These are phyloP conservation scores for Aristolochia californica DNA, from an alignment of 164 flowering plant genomes.

Conservation along the genomic window DNA sequence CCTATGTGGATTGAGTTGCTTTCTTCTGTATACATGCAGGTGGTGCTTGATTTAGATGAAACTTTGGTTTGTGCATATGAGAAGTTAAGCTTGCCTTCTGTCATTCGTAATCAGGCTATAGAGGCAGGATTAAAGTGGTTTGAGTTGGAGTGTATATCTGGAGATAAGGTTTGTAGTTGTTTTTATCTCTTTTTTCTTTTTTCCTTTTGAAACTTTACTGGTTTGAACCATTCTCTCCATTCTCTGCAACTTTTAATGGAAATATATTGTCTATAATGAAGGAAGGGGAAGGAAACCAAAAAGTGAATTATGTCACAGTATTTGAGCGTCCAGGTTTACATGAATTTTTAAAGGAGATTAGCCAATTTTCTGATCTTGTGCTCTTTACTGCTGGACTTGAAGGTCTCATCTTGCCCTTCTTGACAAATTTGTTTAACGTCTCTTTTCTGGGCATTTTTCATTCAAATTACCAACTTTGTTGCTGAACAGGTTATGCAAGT, in stretches of 20 bases:
- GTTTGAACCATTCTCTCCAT: too few species aligned
- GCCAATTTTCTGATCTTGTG: slow-evolving; percentile 82
- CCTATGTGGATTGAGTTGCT: background rate
- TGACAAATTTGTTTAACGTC: background rate
- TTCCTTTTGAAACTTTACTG: background rate
- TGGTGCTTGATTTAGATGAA: slow-evolving; percentile 94
- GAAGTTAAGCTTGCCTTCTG: slow-evolving; percentile 65
- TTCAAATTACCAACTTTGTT: slow-evolving; percentile 3
- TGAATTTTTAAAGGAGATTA: slow-evolving; percentile 57
- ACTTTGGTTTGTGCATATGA: slow-evolving; percentile 93
- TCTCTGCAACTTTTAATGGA: background rate
- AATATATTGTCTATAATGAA: slow-evolving; percentile 20
- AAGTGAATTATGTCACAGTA: slow-evolving; percentile 85
- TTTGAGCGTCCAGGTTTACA: slow-evolving; percentile 95
- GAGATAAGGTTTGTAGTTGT: slow-evolving; percentile 53
- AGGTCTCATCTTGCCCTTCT: slow-evolving; percentile 33
- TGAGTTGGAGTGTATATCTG: slow-evolving; percentile 82
- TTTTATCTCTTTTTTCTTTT: background rate
- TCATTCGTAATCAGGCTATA: slow-evolving; percentile 58
- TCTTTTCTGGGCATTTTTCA: background rate
- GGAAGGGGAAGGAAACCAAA: slow-evolving; percentile 83
- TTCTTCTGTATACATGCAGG: slow-evolving; percentile 28
- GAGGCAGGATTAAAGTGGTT: slow-evolving; percentile 91
- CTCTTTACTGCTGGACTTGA: slow-evolving; percentile 98
- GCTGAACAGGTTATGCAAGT: slow-evolving; percentile 69